Conservation (phyloP, 176 grass and related monocot genomes). For the Cenchrus americanus region DNA sequence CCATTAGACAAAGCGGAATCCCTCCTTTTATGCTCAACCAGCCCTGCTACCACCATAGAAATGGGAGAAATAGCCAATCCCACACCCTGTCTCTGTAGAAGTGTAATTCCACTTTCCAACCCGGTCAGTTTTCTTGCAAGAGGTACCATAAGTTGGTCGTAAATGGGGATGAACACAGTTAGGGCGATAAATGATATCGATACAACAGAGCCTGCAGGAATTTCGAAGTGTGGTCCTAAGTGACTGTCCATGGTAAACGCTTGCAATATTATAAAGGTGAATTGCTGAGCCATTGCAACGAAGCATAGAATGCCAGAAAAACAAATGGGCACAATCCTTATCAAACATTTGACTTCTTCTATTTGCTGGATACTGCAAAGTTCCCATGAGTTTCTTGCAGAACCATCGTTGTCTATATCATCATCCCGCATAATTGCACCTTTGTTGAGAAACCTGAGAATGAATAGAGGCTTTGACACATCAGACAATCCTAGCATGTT, state of each 20-base stretch:
- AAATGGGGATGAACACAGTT: constrained; percentile 65
- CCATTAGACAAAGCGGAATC: constrained; percentile 67
- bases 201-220: constrained; percentile 63
- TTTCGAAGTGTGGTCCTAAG: constrained; percentile 61
- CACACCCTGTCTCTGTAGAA: constrained; percentile 85
- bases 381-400: constrained; percentile 58
- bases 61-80: constrained; percentile 52
- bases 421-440: constrained; percentile 58
- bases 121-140: constrained; percentile 54
- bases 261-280: constrained; percentile 69
- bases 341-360: constrained; percentile 84
- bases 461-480: constrained; percentile 29
- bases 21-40: constrained; percentile 65
- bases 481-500: constrained; percentile 1
- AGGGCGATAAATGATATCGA: constrained; percentile 58
- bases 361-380: constrained; percentile 77
- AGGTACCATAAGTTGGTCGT: constrained; percentile 67
- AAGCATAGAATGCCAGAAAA: constrained; percentile 67
- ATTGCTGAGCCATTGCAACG: constrained; percentile 65
- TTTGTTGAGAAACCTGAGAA: constrained; percentile 73
- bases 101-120: constrained; percentile 66
- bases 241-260: constrained; percentile 60
- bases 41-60: constrained; percentile 76
- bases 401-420: constrained; percentile 58
- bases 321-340: constrained; percentile 75